A percentile compares a stretch with the other conserved stretches of the same genome.
Evolutionary conservation across 768 basidiomycete species (phyloP).

Genomic region (Boletus barrowsii): DNA sequence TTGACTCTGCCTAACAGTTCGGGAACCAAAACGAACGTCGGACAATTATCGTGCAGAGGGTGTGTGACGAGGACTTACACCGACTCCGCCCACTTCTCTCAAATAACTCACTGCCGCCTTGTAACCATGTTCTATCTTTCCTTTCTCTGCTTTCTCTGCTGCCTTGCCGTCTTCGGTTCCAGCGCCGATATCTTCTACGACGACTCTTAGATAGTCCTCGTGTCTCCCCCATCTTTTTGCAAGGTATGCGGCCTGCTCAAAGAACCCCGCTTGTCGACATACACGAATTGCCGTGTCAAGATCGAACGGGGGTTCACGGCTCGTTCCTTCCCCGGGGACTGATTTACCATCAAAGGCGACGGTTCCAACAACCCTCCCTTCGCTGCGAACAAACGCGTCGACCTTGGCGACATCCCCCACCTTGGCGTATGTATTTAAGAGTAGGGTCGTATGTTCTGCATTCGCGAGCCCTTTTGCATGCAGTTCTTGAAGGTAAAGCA

Average conservation of each 20-base stretch:
- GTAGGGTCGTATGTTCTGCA: conserved; percentile 92
- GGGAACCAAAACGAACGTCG: neutral
- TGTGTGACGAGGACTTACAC: conserved; percentile 48
- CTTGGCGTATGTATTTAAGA: conserved; percentile 97
- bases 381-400: conserved; percentile 89
- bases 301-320: conserved; percentile 87
- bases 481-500: conserved; percentile 92
- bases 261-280: conserved; percentile 94
- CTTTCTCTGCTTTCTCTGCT: conserved; percentile 16
- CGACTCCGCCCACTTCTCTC: conserved; percentile 70
- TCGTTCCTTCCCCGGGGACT: conserved; percentile 37
- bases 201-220: conserved; percentile 90
- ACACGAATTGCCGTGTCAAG: conserved; percentile 96
- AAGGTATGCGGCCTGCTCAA: conserved; percentile 90
- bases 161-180: conserved; percentile 7
- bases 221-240: conserved; percentile 89
- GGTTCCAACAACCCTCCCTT: conserved; percentile 48
- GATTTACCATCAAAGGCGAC: conserved; percentile 17
- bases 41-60: neutral
- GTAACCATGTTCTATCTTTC: conserved; percentile 46
- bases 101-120: conserved; percentile 80
- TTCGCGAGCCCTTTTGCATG: conserved; percentile 89
- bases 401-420: conserved; percentile 87
- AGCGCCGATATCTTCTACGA: conserved; percentile 82
- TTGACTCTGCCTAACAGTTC: conserved; percentile 72